Evolutionary conservation across 2,329 filamentous ascomycete genomes (phyloP).

Genomic region (Calonectria ilicicola): DNA sequence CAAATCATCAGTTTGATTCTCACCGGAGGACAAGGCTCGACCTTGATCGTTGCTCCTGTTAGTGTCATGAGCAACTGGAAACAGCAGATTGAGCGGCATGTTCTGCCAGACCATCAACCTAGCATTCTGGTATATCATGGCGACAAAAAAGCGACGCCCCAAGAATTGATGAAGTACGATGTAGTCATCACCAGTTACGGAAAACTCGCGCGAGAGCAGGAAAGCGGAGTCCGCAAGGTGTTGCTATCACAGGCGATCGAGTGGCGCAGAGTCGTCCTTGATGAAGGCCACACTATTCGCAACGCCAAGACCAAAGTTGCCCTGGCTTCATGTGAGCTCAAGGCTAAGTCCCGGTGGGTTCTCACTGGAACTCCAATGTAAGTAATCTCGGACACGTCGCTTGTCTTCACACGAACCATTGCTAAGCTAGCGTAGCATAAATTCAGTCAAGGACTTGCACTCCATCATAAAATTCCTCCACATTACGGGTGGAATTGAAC

Average conservation of each 20-base stretch:
- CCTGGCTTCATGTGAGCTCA: conserved; percentile 73
- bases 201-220: conserved; percentile 76
- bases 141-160: conserved; percentile 64
- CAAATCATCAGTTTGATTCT: conserved; percentile 86
- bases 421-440: conserved; percentile 66
- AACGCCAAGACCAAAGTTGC: conserved; percentile 81
- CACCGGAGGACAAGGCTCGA: conserved; percentile 67
- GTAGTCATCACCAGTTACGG: conserved; percentile 90
- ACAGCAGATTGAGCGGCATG: conserved; percentile 80
- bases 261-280: conserved; percentile 84
- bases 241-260: conserved; percentile 57
- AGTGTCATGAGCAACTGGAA: conserved; percentile 94
- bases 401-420: not conserved
- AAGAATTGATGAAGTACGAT: conserved; percentile 74
- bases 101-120: conserved; percentile 71
- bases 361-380: conserved; percentile 84
- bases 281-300: conserved; percentile 86
- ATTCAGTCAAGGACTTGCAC: conserved; percentile 84
- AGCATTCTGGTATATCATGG: conserved; percentile 83
- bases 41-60: conserved; percentile 84
- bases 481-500: conserved; percentile 80
- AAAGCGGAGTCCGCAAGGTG: conserved; percentile 55
- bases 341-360: conserved; percentile 81
- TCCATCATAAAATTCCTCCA: conserved; percentile 83
- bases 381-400: conserved; percentile 39